Base-by-base conservation (phyloP, 176 grass and related monocot genomes). In the Lolium rigidum region DNA sequence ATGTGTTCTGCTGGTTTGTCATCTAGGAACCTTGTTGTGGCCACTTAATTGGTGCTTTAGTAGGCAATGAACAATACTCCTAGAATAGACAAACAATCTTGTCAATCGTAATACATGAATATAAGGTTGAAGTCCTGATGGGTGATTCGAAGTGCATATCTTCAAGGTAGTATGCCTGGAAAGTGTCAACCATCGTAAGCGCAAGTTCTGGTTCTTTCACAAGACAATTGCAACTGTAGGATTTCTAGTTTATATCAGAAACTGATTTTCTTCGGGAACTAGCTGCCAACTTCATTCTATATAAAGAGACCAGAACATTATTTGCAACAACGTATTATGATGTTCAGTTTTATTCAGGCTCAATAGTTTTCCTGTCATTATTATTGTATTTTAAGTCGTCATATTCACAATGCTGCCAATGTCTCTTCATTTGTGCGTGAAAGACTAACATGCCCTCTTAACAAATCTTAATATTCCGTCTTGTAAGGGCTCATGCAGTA, bases 41-140 rank as follows among this genome's bases (percentile, higher is more conserved):
- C 28, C 44, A 57, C 81, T 75, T 89, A 52, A 10, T 54, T 89
- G 28, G 25, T 66, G 25, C 41, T 81, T 82, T 76, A 41, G 31
- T 13, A 9, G 61, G 28, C 38, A 79, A 25, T 82, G 65, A 5
- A 87, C 38, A 47, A 0, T 79, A 79, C 25, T 56, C 68, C 5
- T 78, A 78, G 31, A 77, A 62, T 86, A 56, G 57, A 65, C 47
- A 72, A 74, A 15, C 41, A 74, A 79, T 21, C 44, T 85, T 62
- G 31, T 17, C n/a, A 61, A 47, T 28, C 4, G 55, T 14, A 49
- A 87, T 38, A 73, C 17, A 16, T 7, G 3, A 77, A 21, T 61
- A 38, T 78, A 61, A 60, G 17, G 22, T 16, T 83, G 22, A 31
- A 31, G 28, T 1, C 28, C 28, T 31, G 28, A 31, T 31, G 28